These are phyloP conservation scores for Acanthamoeba sp. DNA, from an alignment of 208 protist species.

Conservation along the genomic window DNA sequence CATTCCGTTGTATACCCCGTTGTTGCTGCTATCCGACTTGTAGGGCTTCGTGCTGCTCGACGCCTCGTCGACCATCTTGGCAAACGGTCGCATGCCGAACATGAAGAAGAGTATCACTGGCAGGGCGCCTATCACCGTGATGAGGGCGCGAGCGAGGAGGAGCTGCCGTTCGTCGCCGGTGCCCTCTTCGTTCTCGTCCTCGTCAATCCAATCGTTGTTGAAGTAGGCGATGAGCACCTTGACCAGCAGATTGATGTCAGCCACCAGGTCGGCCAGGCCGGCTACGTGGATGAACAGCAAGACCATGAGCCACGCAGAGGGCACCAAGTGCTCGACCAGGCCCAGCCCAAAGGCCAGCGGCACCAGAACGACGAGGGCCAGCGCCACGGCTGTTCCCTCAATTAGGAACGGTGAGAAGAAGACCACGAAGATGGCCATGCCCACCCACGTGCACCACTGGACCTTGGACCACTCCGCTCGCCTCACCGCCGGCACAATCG, in stretches of 20 bases:
- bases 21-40: too few species aligned
- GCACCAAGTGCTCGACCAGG: constrained; percentile 7
- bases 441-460: background rate
- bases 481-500: background rate
- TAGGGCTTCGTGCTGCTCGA: background rate
- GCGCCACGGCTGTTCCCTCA: background rate
- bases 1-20: background rate
- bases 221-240: constrained; percentile 10
- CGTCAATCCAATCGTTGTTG: background rate
- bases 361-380: background rate
- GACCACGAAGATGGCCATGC: background rate
- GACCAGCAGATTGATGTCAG: background rate
- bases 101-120: background rate
- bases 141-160: background rate
- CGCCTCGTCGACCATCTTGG: background rate
- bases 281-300: background rate
- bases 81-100: background rate
- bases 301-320: background rate
- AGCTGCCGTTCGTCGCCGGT: background rate
- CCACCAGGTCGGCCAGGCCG: background rate
- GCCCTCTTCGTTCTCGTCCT: background rate
- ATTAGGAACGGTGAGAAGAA: constrained; percentile 22
- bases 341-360: background rate
- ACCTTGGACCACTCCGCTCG: background rate
- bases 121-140: background rate